Evolutionary conservation across 1,284 basidiomycete species (phyloP), one percentile per base, ranked within the genome.

Genomic region (Puccinia hordei): DNA sequence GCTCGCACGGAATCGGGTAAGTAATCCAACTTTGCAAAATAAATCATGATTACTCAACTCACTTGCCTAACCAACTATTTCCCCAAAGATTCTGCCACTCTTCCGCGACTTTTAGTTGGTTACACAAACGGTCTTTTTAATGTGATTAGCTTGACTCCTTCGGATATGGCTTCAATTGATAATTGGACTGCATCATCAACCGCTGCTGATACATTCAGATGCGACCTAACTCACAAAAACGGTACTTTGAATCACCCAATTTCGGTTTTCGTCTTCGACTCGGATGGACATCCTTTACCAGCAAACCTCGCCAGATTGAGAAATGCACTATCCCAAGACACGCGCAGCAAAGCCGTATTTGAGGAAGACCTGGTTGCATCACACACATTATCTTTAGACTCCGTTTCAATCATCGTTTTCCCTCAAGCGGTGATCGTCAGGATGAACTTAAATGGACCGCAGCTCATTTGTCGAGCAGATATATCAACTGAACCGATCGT

Each of bases 151-250:
- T 61, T 80, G 46, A 63, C 24, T 33, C 77, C 68, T 12, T 65
- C 78, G 51, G 55, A 80, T 65, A 63, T 73, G 78, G 72, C 38
- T 38, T 74, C 72, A 9, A 73, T 80, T 41, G 78, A 80, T 44
- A 73, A 61, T 80, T 80, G 78, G 78, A 73, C 13, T 41, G 78
- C 77, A 49, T 41, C 55, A 22, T 27, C 51, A 6, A 59, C 27
- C n/a, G 27, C 51, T 15, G 24, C 38, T 49, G 77, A 79, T 59
- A 57, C 41, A 27, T 55, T 79, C 30, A 55, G 38, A 61, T 55
- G 30, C 35, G 77, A 79, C 30, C 30, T 41, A 44, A 22, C 35
- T 35, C 49, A 71, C 55, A 69, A 79, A 46, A 65, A 49, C 24
- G 17, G 27, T 35, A n/a, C 72, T 3, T 13, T 17, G 10, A 55